Percentiles rank a stretch among this genome's conserved stretches.
Conservation (phyloP, 306 rosid species). For the Cicer bijugum region DNA sequence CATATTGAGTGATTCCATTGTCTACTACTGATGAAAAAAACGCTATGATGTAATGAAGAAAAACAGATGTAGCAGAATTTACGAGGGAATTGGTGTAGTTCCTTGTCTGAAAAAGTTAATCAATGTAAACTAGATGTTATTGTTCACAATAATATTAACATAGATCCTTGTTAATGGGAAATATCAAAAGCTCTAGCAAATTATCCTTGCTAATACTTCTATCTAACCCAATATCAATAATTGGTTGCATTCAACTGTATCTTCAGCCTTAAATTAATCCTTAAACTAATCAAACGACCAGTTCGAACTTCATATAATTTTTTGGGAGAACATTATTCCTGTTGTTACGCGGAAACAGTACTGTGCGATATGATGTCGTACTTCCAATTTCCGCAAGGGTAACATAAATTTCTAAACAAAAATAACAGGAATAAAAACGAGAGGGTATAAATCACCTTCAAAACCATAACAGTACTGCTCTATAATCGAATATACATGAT, state of each 20-base stretch:
- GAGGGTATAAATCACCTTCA: no score
- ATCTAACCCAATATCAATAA: no score
- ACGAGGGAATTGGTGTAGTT: not conserved
- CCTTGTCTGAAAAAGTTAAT: not conserved
- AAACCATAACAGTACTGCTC: no score
- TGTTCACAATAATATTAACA: not conserved
- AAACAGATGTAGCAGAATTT: not conserved
- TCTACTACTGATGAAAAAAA: constrained; percentile 31
- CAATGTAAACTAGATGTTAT: not conserved
- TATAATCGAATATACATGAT: no score
- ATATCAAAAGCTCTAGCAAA: not conserved
- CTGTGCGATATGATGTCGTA: no score
- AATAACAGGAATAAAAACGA: no score
- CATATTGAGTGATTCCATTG: constrained; percentile 43
- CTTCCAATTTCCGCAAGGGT: no score
- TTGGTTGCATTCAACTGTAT: not conserved
- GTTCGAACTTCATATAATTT: no score
- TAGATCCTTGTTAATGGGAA: not conserved
- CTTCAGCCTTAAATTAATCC: not conserved
- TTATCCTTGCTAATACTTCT: not conserved
- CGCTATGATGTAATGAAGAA: not conserved
- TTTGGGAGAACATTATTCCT: no score
- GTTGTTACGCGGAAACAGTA: no score
- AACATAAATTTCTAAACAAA: no score
- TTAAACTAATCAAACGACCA: not conserved